A percentile compares a stretch with the other conserved stretches of the same genome.
phyloP scores from a whole-genome alignment of 2,329 filamentous ascomycete genomes.

The Cladosporium sp. region DNA sequence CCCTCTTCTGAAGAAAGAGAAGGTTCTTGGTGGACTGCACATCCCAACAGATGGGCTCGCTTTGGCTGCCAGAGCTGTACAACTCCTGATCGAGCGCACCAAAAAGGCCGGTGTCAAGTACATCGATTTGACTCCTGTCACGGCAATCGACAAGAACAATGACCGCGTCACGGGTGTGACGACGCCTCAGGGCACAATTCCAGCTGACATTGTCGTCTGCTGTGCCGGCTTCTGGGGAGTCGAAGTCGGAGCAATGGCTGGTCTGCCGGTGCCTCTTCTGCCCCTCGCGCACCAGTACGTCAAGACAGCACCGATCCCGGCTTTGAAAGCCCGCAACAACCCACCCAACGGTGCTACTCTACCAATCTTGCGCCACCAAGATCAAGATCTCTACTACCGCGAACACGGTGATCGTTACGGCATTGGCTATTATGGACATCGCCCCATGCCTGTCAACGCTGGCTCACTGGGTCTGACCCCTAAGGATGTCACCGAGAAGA shows the following conservation, averaged over 20 bases:
- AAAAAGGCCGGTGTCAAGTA: conserved; percentile 56
- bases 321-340: conserved; percentile 39
- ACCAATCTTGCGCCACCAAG: conserved; percentile 60
- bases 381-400: conserved; percentile 61
- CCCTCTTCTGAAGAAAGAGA: conserved; percentile 50
- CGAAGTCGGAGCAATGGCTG: conserved; percentile 60
- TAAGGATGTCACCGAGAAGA: conserved; percentile 51
- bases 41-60: conserved; percentile 60
- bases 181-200: conserved; percentile 46
- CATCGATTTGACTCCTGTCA: conserved; percentile 54
- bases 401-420: conserved; percentile 61
- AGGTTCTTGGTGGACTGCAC: conserved; percentile 56
- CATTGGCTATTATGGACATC: conserved; percentile 62
- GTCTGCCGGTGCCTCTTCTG: conserved; percentile 53
- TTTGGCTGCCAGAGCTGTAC: conserved; percentile 57
- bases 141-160: conserved; percentile 49
- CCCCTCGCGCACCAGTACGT: conserved; percentile 62
- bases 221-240: conserved; percentile 66
- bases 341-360: conserved; percentile 48
- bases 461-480: conserved; percentile 52
- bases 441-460: conserved; percentile 57
- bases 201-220: conserved; percentile 59
- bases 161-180: conserved; percentile 54
- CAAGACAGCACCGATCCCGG: conserved; percentile 54
- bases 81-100: conserved; percentile 57